Evolutionary conservation across 352 stramenopile genomes (phyloP), one percentile per base, ranked within the genome.

Genomic region (Phytophthora pisi): DNA sequence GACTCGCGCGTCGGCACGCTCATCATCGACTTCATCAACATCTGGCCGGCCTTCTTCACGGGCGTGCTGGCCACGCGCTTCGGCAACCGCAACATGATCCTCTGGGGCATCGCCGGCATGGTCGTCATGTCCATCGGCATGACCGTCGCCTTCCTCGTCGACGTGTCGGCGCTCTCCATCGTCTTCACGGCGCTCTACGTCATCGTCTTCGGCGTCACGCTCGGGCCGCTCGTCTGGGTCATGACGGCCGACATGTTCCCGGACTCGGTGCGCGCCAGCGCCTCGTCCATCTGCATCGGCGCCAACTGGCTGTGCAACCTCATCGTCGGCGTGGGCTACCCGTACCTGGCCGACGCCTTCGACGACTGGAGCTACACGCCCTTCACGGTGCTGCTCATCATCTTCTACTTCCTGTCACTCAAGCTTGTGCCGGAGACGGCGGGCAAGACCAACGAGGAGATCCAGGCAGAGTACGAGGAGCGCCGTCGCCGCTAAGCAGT

Each of bases 361-460:
- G 66, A 65, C 28, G 73, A 83, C 61, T 84, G 65, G 26, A 71
- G 61, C 18, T 84, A 79, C 62, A 42, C 74, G 18, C 66, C 77
- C 2, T 82, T 86, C 70, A 68, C 77, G 23, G 46, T 57, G 4
- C 46, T 65, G 54, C 75, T 88, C 30, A n/a, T 70, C 18, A 57
- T 73, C 20, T 86, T 88, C 56, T 78, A 76, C 54, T 58, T 76
- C 31, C 61, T 79, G 26, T 75, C 78, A 36, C 77, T 75, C 53
- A 74, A 79, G 56, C 54, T 79, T n/a, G 75, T 88, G 38, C 79
- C 77, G 4, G 79, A 86, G 57, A 88, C 81, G 13, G 61, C 66
- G 0, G 70, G 79, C 51, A 87, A 88, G 66, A 82, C 79, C 13
- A 83, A 81, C 57, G 75, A 82, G 23, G 75, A 88, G 63, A 85